Evolutionary conservation across 31 red algal genomes (phyloP).

Genomic region (Odonthalia washingtoniensis): DNA sequence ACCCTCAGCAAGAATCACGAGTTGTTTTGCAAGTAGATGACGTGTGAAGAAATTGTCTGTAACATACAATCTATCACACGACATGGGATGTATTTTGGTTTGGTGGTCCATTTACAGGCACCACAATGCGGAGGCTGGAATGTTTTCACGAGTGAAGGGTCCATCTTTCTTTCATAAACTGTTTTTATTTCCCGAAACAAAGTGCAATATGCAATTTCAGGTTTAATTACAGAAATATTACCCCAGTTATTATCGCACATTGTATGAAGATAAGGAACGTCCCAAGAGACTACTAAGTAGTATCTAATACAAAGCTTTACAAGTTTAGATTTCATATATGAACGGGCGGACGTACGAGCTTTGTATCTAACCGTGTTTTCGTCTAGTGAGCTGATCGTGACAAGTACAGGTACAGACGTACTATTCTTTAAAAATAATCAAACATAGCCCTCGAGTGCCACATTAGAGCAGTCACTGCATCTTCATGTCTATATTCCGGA

Average conservation of each 20-base stretch:
- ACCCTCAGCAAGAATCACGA: background rate
- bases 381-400: no score
- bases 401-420: no score
- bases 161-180: no score
- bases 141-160: background rate
- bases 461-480: no score
- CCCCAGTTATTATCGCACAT: background rate
- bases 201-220: background rate
- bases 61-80: background rate
- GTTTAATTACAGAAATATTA: background rate
- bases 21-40: constrained; percentile 19
- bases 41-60: constrained; percentile 29
- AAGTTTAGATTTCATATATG: no score
- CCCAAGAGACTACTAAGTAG: no score
- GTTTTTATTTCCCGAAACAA: background rate
- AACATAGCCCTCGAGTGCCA: no score
- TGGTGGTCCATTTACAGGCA: background rate
- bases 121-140: background rate
- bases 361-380: no score
- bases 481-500: no score
- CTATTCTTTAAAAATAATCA: no score
- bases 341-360: no score
- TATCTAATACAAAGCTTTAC: no score
- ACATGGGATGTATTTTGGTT: background rate
- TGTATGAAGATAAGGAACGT: background rate